Evolutionary conservation across 495 filamentous ascomycete genomes (phyloP), one percentile per base, ranked within the genome.

Genomic region (Chaetomium cochliodes): DNA sequence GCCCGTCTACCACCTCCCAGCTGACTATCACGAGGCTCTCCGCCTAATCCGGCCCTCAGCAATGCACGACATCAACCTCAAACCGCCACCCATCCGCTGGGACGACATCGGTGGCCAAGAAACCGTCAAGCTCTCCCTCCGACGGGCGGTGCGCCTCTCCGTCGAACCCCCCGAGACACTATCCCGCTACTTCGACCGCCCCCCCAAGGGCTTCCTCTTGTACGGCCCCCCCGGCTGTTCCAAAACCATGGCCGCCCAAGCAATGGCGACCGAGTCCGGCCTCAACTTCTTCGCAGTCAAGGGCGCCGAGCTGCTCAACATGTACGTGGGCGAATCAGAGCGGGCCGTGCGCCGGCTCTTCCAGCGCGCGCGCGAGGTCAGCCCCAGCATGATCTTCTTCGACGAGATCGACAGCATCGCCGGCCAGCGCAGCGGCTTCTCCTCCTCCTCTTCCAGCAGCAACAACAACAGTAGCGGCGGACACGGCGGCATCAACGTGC

Each of bases 321-420:
- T 96, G 92, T 98, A 97, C 76, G 92, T 98, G 25, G 94, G 94
- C 60, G 94, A 98, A 76, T 93, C 92, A 7, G 94, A 98, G 78
- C 87, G 93, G 11, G 87, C 89, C 28, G 81, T 98, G 50, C 85
- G 94, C 55, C 90, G 94, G 53, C 85, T 97, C 11, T 98, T 98
- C 76, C 83, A 88, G 57, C 91, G 92, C 67, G 94, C 94, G 3
- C 83, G 91, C 50, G 88, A 90, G 46, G 94, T 93, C 26, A 87
- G 87, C 59, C 94, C 94, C 5, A 92, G 90, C 73, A 93, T 98
- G 73, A 92, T 98, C 64, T 98, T 98, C 80, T 98, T 98, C 71
- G 94, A 98, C 74, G 94, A 98, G 74, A 96, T 98, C 69, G 94
- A 98, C 78, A 87, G 92, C 6, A 92, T 98, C 63, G 92, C 87